Evolutionary conservation across 1,284 basidiomycete genomes (phyloP).

Genomic region (Volvariella surrecta): DNA sequence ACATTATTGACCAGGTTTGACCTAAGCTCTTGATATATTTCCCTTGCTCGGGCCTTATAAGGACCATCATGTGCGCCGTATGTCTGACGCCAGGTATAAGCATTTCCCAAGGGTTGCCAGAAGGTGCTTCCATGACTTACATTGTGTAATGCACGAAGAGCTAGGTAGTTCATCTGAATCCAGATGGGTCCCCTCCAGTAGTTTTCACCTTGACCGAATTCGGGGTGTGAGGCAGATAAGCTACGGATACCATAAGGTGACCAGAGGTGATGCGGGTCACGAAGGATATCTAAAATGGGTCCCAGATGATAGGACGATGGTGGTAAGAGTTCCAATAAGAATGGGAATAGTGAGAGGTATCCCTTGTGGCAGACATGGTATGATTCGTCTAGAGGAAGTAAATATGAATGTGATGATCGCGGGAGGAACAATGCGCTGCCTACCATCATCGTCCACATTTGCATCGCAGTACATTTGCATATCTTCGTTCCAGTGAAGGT

Average conservation of each 20-base stretch:
- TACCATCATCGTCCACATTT: constrained; percentile 78
- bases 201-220: constrained; percentile 87
- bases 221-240: constrained; percentile 75
- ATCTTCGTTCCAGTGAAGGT: constrained; percentile 89
- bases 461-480: constrained; percentile 91
- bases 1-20: constrained; percentile 83
- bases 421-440: constrained; percentile 10
- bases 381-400: constrained; percentile 62
- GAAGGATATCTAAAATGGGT: constrained; percentile 71
- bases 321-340: constrained; percentile 75
- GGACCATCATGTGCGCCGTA: constrained; percentile 80
- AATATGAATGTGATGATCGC: neutral
- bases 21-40: constrained; percentile 76
- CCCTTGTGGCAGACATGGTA: constrained; percentile 87
- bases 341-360: constrained; percentile 90
- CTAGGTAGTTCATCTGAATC: constrained; percentile 95
- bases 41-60: constrained; percentile 60
- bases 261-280: constrained; percentile 82
- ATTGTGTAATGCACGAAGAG: constrained; percentile 69
- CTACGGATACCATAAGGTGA: constrained; percentile 85
- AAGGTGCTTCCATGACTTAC: too few species aligned
- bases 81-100: constrained; percentile 36
- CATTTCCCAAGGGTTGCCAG: too few species aligned
- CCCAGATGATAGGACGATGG: constrained; percentile 73
- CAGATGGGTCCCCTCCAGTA: constrained; percentile 97